Evolutionary conservation across 371 early-diverging fungal species (phyloP).

Genomic region (Mortierella sp.): DNA sequence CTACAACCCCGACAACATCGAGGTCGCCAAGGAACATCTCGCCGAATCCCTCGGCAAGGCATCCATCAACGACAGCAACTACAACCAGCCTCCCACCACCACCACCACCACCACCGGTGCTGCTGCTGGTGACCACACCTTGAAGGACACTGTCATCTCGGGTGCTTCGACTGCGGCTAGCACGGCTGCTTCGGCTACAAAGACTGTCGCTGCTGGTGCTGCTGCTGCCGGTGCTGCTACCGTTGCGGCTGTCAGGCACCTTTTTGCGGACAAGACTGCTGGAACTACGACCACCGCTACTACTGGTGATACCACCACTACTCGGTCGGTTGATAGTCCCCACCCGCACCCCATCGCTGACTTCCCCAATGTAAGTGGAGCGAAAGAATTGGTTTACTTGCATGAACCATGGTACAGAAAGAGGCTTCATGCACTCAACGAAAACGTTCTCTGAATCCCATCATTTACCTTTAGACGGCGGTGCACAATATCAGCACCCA

Average conservation of each 20-base stretch:
- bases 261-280: neutral
- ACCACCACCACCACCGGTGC: neutral
- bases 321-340: neutral
- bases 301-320: neutral
- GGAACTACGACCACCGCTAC: neutral
- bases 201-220: conserved; percentile 2
- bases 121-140: neutral
- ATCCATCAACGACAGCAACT: neutral
- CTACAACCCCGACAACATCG: conserved; percentile 28
- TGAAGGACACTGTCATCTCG: conserved; percentile 1
- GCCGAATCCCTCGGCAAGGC: conserved; percentile 19
- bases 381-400: neutral
- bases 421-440: too few species aligned
- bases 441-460: too few species aligned
- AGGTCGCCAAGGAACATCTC: conserved; percentile 30
- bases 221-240: conserved; percentile 3
- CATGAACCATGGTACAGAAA: too few species aligned
- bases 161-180: conserved; percentile 7
- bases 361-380: neutral
- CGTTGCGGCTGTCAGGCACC: neutral
- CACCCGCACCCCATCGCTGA: conserved; percentile 12
- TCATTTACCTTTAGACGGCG: neutral
- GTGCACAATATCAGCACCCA: neutral
- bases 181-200: neutral
- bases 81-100: neutral